Evolutionary conservation across 2,329 filamentous ascomycete species (phyloP).

Genomic region (Thermochaetoides dissita): DNA sequence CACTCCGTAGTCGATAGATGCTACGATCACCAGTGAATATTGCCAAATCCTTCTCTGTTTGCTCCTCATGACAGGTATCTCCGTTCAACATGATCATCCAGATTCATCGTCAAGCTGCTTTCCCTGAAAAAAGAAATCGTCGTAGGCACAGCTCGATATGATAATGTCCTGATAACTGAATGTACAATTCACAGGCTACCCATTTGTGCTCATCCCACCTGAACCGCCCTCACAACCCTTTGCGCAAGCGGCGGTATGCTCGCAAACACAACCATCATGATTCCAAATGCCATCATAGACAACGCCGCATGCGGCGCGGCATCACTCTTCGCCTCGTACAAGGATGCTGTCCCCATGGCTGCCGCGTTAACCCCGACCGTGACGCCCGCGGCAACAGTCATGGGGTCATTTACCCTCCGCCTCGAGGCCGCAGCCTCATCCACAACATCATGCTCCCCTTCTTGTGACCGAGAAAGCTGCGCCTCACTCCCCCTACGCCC

Average conservation of each 20-base stretch:
- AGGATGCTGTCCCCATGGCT: slow-evolving; percentile 44
- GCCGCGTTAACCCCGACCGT: slow-evolving; percentile 44
- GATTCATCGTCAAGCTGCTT: too few species aligned
- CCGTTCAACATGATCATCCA: too few species aligned
- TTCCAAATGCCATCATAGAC: slow-evolving; percentile 43
- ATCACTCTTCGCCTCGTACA: slow-evolving; percentile 38
- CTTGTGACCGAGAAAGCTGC: neutral
- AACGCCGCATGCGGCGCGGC: slow-evolving; percentile 43
- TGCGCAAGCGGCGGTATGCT: slow-evolving; percentile 31
- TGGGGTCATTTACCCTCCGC: slow-evolving; percentile 17
- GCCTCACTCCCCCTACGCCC: neutral
- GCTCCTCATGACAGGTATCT: too few species aligned
- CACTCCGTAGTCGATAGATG: too few species aligned
- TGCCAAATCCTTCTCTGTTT: too few species aligned
- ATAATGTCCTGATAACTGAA: too few species aligned
- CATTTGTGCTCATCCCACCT: too few species aligned
- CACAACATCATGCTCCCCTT: neutral
- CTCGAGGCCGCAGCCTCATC: neutral
- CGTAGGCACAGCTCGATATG: too few species aligned
- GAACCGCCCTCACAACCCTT: slow-evolving; percentile 18
- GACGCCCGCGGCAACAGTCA: slow-evolving; percentile 35
- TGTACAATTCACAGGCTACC: too few species aligned
- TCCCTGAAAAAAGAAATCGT: too few species aligned
- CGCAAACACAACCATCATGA: slow-evolving; percentile 41
- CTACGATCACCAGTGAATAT: too few species aligned